These are phyloP conservation scores for Penicillium riverlandense DNA, from an alignment of 495 filamentous ascomycete genomes.

Conservation along the genomic window DNA sequence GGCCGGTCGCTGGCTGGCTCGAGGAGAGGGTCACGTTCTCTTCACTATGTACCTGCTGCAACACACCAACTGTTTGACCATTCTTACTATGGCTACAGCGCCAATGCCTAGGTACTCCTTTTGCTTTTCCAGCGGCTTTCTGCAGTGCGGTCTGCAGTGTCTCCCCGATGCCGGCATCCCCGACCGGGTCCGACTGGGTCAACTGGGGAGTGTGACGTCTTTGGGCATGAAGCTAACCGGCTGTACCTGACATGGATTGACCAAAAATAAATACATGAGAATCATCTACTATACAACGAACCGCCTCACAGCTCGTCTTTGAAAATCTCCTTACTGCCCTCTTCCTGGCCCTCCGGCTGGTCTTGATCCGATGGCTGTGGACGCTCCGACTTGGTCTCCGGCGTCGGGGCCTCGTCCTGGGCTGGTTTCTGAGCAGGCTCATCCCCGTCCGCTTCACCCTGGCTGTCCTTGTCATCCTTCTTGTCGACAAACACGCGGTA, in stretches of 20 bases:
- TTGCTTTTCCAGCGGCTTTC: too few species aligned
- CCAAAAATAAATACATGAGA: too few species aligned
- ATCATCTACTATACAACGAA: constrained; percentile 4
- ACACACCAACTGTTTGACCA: too few species aligned
- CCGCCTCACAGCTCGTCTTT: constrained; percentile 48
- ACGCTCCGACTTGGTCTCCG: background rate
- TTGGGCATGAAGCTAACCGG: constrained; percentile 21
- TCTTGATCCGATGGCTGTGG: constrained; percentile 8
- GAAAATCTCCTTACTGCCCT: constrained; percentile 45
- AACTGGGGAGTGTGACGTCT: constrained; percentile 13
- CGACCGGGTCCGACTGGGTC: constrained; percentile 16
- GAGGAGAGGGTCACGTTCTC: constrained; percentile 26
- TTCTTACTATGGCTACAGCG: too few species aligned
- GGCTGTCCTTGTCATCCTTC: constrained; percentile 5
- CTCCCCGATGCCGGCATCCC: background rate
- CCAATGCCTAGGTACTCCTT: background rate
- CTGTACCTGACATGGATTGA: constrained; percentile 6
- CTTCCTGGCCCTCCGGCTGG: constrained; percentile 14
- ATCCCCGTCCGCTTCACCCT: constrained; percentile 20
- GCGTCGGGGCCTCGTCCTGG: constrained; percentile 11
- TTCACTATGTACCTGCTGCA: background rate
- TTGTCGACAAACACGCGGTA: constrained; percentile 30
- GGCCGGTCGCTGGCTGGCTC: constrained; percentile 8
- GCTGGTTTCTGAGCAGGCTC: constrained; percentile 18
- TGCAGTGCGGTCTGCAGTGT: too few species aligned